phyloP scores from a whole-genome alignment of 2,329 filamentous ascomycete species.

The Aspergillus pseudonomiae region DNA sequence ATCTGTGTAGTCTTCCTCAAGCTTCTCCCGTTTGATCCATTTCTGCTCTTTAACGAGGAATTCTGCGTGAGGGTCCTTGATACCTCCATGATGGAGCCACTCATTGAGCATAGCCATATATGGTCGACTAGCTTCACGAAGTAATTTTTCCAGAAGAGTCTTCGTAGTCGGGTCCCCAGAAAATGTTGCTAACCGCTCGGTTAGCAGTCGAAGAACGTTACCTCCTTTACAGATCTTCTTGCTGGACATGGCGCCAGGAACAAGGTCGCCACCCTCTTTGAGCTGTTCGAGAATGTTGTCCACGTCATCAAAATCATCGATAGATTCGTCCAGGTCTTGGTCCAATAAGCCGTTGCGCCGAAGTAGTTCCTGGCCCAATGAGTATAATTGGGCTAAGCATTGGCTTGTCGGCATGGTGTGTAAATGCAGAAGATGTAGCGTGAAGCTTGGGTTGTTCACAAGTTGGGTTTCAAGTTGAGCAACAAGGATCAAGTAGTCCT shows the following conservation, averaged over 20 bases:
- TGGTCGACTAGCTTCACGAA: conserved; percentile 86
- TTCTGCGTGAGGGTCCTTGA: conserved; percentile 90
- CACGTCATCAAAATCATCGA: conserved; percentile 78
- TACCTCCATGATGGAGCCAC: conserved; percentile 94
- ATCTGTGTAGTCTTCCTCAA: conserved; percentile 96
- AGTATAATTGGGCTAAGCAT: conserved; percentile 88
- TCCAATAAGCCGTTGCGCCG: conserved; percentile 87
- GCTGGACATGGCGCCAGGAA: conserved; percentile 74
- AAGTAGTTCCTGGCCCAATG: conserved; percentile 81
- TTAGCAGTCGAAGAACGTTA: conserved; percentile 85
- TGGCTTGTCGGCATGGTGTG: conserved; percentile 88
- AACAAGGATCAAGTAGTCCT: conserved; percentile 91
- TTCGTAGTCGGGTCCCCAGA: conserved; percentile 90
- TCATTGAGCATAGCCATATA: conserved; percentile 99
- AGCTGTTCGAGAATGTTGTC: conserved; percentile 92
- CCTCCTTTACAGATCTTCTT: conserved; percentile 98
- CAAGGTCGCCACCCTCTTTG: conserved; percentile 80
- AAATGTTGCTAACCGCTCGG: conserved; percentile 81
- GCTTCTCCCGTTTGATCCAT: conserved; percentile 84
- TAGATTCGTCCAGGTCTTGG: conserved; percentile 67
- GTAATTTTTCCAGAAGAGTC: conserved; percentile 74
- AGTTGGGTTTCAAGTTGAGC: conserved; percentile 93
- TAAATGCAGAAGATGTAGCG: conserved; percentile 87
- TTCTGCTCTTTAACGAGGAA: conserved; percentile 96
- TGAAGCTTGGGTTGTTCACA: conserved; percentile 84